phyloP scores from a whole-genome alignment of 106 monocot genomes.

The Allium fistulosum region DNA sequence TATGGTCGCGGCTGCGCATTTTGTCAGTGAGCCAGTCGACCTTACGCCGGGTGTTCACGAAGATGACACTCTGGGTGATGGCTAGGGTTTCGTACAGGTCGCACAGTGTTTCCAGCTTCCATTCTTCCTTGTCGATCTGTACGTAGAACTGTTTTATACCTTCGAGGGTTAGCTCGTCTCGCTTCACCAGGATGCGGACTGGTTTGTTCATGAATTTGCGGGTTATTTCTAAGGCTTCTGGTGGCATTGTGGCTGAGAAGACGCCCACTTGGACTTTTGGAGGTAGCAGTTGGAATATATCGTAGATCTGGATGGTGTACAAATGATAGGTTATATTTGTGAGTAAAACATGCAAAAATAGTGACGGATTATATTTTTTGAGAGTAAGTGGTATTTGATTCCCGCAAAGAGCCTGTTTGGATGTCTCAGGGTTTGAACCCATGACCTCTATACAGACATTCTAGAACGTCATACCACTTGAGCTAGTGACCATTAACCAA shows the following conservation, averaged over 20 bases:
- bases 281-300: slow-evolving; percentile 77
- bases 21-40: slow-evolving; percentile 50
- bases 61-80: slow-evolving; percentile 37
- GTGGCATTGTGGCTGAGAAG: slow-evolving; percentile 33
- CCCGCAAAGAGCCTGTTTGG: no score
- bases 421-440: no score
- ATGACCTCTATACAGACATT: no score
- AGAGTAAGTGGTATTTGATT: neutral
- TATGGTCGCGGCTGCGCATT: slow-evolving; percentile 34
- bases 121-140: slow-evolving; percentile 49
- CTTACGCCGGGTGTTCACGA: slow-evolving; percentile 41
- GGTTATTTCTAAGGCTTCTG: slow-evolving; percentile 36
- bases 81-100: slow-evolving; percentile 36
- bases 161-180: slow-evolving; percentile 50
- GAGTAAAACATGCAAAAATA: neutral
- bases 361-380: neutral
- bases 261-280: slow-evolving; percentile 35
- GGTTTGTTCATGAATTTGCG: slow-evolving; percentile 52
- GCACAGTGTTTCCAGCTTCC: slow-evolving; percentile 43
- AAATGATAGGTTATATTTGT: neutral
- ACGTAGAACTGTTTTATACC: slow-evolving; percentile 56
- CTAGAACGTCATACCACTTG: no score
- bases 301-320: slow-evolving; percentile 50
- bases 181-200: slow-evolving; percentile 38
- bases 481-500: no score